Base-by-base conservation (phyloP, 805 yeast genomes). In the Hanseniaspora mollemarum region DNA sequence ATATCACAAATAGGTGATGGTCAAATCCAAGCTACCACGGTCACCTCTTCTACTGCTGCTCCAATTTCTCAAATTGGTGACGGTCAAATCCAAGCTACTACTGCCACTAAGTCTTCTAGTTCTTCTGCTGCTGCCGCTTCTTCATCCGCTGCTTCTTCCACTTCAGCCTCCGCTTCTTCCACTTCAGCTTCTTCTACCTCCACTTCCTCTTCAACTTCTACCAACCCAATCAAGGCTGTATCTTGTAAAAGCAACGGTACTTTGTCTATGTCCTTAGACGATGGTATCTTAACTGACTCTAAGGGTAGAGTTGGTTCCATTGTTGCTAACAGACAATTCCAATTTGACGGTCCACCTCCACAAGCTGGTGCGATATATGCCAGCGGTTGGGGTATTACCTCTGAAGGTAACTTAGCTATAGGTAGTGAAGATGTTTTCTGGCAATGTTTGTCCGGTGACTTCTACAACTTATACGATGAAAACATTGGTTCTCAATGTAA, bases 281-380 rank as follows among this genome's bases (percentile, higher is more conserved):
- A 60, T 19, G 69, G 78, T 55, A 62, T 76, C 45, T 70, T 81
- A 59, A 71, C 65, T 29, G 87, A 80, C 58, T 56, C 71, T 26
- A 59, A 68, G 56, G 81, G 80, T 42, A 77, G 87, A 73, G 66
- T 80, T 57, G 86, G 86, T 56, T 74, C 85, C 45, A 78, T 80
- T 64, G 86, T 80, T 53, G 74, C 84, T 44, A 80, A 79, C 77
- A 72, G 80, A 69, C 87, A 81, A 69, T 78, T 80, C 75, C 86
- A 80, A 69, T 80, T 79, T 62, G 85, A 81, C 63, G 85, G 85
- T 60, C 84, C 84, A 53, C 81, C 84, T 64, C 85, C 86, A 57
- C 86, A 80, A 71, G 83, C 80, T 31, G 82, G 81, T 61, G 70
- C 81, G 45, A 71, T 77, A 58, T 76, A 73, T 60, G 81, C 83